A percentile compares a stretch with the other conserved stretches of the same genome.
Conservation (phyloP, 495 filamentous ascomycete species). For the Tuber borchii region DNA sequence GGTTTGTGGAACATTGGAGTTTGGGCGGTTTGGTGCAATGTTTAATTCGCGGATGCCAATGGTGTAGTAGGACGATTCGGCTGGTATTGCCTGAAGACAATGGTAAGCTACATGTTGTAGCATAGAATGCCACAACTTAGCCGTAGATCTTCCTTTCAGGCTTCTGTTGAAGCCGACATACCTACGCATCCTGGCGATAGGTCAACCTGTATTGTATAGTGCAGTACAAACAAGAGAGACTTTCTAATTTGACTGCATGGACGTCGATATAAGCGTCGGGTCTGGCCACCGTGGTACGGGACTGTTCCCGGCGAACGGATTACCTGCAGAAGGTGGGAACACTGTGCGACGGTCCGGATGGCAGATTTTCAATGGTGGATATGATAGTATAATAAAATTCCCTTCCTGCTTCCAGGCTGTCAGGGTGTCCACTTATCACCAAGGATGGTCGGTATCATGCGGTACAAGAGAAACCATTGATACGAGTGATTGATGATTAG, state of each 20-base stretch:
- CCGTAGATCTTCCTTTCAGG: background rate
- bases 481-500: constrained; percentile 4
- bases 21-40: background rate
- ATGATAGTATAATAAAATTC: background rate
- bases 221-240: background rate
- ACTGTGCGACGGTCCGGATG: background rate
- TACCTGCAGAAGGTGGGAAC: background rate
- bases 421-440: background rate
- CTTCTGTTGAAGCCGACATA: background rate
- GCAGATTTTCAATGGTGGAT: background rate
- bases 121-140: background rate
- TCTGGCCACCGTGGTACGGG: background rate
- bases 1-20: background rate
- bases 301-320: constrained; percentile 1
- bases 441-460: background rate
- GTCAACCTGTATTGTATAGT: background rate
- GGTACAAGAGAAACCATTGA: background rate
- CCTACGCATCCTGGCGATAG: background rate
- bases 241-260: background rate
- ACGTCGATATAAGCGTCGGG: constrained; percentile 4
- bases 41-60: background rate
- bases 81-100: background rate
- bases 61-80: background rate
- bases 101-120: background rate
- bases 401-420: background rate